Percentiles rank a stretch among this genome's conserved stretches.
phyloP scores from a whole-genome alignment of 495 filamentous ascomycete genomes.

The Xylaria castorea region DNA sequence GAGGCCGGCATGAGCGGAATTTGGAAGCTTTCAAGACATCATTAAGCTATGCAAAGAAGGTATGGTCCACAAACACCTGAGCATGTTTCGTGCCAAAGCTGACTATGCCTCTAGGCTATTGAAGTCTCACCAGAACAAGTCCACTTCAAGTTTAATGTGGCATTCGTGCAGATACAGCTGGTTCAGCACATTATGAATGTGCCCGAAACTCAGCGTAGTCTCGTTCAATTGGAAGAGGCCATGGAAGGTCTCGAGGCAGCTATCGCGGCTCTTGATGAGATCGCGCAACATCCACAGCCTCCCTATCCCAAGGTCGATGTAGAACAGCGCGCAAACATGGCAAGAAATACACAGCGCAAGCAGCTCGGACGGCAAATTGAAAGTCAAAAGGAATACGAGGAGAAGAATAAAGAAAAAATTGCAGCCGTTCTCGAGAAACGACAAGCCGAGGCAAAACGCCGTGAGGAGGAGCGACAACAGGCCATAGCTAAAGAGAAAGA shows the following conservation, averaged over 20 bases:
- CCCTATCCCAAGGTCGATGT: constrained; percentile 90
- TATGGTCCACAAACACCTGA: constrained; percentile 37
- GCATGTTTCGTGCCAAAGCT: constrained; percentile 28
- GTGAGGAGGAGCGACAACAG: constrained; percentile 73
- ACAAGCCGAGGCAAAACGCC: constrained; percentile 74
- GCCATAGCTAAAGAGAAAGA: constrained; percentile 71
- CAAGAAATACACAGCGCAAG: constrained; percentile 86
- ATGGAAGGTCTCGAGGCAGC: constrained; percentile 86
- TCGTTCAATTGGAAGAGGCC: constrained; percentile 79
- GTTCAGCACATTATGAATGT: constrained; percentile 80
- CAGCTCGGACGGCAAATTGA: constrained; percentile 86
- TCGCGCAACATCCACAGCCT: constrained; percentile 81
- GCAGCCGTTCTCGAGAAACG: constrained; percentile 75
- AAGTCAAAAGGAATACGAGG: constrained; percentile 88
- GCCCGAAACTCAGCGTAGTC: constrained; percentile 73
- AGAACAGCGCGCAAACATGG: constrained; percentile 96
- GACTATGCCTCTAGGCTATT: constrained; percentile 63
- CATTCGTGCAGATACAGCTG: constrained; percentile 94
- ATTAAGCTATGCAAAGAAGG: constrained; percentile 83
- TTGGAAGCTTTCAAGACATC: constrained; percentile 82
- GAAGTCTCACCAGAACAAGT: constrained; percentile 79
- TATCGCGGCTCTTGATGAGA: constrained; percentile 78
- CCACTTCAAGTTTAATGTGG: constrained; percentile 96
- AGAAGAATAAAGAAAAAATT: constrained; percentile 86
- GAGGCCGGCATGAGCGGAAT: constrained; percentile 80